Conservation (phyloP, 2,329 filamentous ascomycete species). For the Colletotrichum tofieldiae region DNA sequence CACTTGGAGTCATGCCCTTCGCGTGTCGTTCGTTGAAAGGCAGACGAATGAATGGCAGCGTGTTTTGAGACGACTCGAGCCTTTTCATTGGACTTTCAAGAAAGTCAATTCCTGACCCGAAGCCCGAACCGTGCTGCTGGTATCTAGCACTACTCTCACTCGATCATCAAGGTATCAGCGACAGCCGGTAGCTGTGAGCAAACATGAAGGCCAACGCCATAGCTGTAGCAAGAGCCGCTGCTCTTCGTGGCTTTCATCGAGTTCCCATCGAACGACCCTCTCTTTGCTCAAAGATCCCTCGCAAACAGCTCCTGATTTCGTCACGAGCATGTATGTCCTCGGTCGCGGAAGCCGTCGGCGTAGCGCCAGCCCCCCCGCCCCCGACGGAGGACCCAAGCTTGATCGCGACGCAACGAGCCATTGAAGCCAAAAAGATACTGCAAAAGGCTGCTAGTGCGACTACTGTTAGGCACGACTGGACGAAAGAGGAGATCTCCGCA, state of each 20-base stretch:
- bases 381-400: slow-evolving; percentile 19
- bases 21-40: too few relatives aligned
- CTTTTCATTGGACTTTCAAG: background rate
- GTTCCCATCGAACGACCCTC: background rate
- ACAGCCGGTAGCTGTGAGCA: background rate
- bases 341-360: slow-evolving; percentile 28
- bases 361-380: slow-evolving; percentile 36
- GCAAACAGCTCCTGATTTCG: background rate
- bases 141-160: background rate
- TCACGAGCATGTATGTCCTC: slow-evolving; percentile 36
- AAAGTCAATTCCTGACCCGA: background rate
- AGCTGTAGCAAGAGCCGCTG: slow-evolving; percentile 9
- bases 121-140: background rate
- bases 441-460: slow-evolving; percentile 72
- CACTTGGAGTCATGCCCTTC: background rate
- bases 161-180: background rate
- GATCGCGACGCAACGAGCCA: slow-evolving; percentile 21
- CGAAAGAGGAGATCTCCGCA: slow-evolving; percentile 83
- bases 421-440: slow-evolving; percentile 52
- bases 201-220: slow-evolving; percentile 24
- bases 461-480: slow-evolving; percentile 81
- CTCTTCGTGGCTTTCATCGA: slow-evolving; percentile 24
- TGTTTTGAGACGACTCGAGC: background rate
- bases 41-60: background rate
- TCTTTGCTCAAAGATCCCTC: background rate